Evolutionary conservation across 306 rosid genomes (phyloP), one percentile per base, ranked within the genome.

Genomic region (Lagenaria siceraria): DNA sequence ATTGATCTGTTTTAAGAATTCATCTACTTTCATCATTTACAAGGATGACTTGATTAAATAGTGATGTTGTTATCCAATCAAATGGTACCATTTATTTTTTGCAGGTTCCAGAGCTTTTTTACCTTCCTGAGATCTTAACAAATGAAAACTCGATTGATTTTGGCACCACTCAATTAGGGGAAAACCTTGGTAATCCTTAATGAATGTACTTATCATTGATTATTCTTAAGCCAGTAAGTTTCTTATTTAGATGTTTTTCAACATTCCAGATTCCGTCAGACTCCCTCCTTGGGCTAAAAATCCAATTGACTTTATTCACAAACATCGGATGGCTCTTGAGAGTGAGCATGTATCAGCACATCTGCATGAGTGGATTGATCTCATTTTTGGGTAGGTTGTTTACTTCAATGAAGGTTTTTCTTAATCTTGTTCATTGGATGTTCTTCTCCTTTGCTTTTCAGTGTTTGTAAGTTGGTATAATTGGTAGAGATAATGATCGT

Each of bases 301-400:
- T 74, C 90, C 96, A 75, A 82, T 83, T 85, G 99, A 95, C 89
- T 95, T 95, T 84, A 91, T 95, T 81, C 93, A 89, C 84, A 95
- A 95, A 89, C 99, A 95, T 85, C 88, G 84, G 81, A 88, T 85
- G 93, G 99, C 99, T 87, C 97, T 95, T 54, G 99, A 95, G 88
- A 95, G 97, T 11, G 97, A 95, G 78, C 89, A 89, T 53, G 97
- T 83, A 75, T 95, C 99, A 85, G 89, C 90, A 61, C 93, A 92
- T 84, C 85, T 95, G 87, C 97, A 95, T 85, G 99, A 95, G 83
- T 95, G 99, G 99, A 89, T 95, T 80, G 99, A 95, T 89, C 97
- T 95, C 78, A 85, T 95, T 74, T 95, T 92, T 61, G 99, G 99
- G 99, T 95, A 87, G 65, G 88, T 70, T 76, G 52, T 31, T 78